Base-by-base conservation (phyloP, 2,329 filamentous ascomycete species). In the Colletotrichum graminicola region DNA sequence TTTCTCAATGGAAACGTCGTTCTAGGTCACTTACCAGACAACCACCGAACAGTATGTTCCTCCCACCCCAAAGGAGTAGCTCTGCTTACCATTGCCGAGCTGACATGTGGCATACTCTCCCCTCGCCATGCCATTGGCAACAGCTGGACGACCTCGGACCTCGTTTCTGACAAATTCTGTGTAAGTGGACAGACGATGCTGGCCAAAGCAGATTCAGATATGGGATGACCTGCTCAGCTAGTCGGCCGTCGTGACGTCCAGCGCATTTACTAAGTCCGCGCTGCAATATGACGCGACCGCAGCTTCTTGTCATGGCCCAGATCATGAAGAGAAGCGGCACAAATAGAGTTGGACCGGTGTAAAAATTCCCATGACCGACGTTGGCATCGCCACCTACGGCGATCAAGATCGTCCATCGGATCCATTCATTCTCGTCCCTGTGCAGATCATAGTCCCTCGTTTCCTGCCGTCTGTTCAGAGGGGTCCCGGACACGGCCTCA, bases 141-240 rank as follows among this genome's bases (percentile, higher is more conserved):
- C n/a, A 36, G 29, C 51, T 26, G 34, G 36, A 45, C 34, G 26
- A 5, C 29, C 69, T 64, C 60, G 47, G 69, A 36, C 59, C 65
- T 69, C 69, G 55, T 49, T 41, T 64, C 26, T 69, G 69, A 72
- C 69, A 72, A 64, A 32, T 60, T 60, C 63, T 60, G 69, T 69
- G 47, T 65, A 72, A 54, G 59, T 49, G 47, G 54, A 34, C 54
- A 69, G 65, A 43, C 29, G 26, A 45, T 55, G 52, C 32, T 60
- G 47, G 59, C 26, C 45, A 49, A 43, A 63, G 26, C 65, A 63
- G 39, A 45, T 29, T n/a, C 39, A 64, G 16, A 71, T 26, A 64
- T 63, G 65, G 65, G 59, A 72, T 45, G 43, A 41, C 16, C 51
- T 52, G 52, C 18, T 32, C 43, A 32, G 45, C 59, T 60, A 59